Conservation (phyloP, 2,329 filamentous ascomycete species). For the Sporothrix mexicana region DNA sequence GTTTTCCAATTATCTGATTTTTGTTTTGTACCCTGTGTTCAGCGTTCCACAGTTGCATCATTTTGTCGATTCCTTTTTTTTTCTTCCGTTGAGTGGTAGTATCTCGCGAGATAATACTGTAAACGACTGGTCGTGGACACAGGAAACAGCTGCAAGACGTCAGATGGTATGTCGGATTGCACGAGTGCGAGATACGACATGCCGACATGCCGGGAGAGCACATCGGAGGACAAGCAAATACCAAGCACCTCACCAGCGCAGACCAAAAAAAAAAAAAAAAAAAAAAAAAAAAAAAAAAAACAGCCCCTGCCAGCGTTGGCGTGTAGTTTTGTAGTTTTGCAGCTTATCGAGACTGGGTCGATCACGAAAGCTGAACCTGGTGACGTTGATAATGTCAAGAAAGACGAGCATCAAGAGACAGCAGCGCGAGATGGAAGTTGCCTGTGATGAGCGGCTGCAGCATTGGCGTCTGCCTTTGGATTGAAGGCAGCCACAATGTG, state of each 20-base stretch:
- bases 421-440: background rate
- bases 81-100: background rate
- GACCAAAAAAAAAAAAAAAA: background rate
- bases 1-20: background rate
- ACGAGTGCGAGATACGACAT: conserved; percentile 19
- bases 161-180: background rate
- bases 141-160: background rate
- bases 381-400: no score
- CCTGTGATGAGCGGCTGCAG: background rate
- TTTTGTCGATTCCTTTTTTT: no score
- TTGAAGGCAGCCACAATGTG: background rate
- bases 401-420: background rate
- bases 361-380: no score
- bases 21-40: no score
- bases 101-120: background rate
- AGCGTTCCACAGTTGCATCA: no score
- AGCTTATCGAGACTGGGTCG: no score
- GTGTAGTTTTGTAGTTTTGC: background rate
- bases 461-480: background rate
- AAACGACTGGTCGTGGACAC: background rate
- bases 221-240: background rate
- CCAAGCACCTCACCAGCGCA: background rate
- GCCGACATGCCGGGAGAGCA: background rate
- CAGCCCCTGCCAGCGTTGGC: background rate
- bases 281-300: background rate